Percentiles rank a stretch among this genome's conserved stretches.
These are phyloP conservation scores for Cryphonectria naterciae DNA, from an alignment of 2,329 filamentous ascomycete species.

Conservation along the genomic window DNA sequence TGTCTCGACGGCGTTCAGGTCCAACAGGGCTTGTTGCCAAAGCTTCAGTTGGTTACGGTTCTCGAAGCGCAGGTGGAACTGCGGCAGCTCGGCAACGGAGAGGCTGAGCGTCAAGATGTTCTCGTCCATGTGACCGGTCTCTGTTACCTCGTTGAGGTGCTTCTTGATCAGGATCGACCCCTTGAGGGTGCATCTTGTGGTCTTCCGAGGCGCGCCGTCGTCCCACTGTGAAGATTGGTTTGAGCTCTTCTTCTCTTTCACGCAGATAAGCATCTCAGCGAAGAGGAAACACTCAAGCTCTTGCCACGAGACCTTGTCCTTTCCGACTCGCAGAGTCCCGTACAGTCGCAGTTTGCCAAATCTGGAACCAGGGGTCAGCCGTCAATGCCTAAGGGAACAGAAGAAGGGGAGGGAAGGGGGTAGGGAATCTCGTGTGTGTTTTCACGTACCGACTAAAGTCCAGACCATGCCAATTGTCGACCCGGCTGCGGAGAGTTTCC, in stretches of 20 bases:
- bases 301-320: constrained; percentile 96
- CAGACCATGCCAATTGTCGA: constrained; percentile 97
- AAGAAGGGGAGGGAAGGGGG: background rate
- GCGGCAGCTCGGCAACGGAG: constrained; percentile 88
- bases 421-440: constrained; percentile 50
- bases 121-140: constrained; percentile 73
- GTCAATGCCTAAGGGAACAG: constrained; percentile 12
- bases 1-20: constrained; percentile 74
- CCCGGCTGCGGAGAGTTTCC: constrained; percentile 80
- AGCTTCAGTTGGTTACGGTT: constrained; percentile 82
- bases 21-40: constrained; percentile 86
- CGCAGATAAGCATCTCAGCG: constrained; percentile 98
- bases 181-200: constrained; percentile 84
- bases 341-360: constrained; percentile 93
- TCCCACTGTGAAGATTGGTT: constrained; percentile 64
- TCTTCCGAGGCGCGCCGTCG: constrained; percentile 63
- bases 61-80: constrained; percentile 90
- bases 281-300: constrained; percentile 97
- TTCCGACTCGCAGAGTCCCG: constrained; percentile 88
- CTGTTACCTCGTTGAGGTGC: constrained; percentile 85
- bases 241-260: constrained; percentile 88
- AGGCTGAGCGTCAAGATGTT: constrained; percentile 86
- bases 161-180: constrained; percentile 98
- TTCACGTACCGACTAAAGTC: constrained; percentile 70
- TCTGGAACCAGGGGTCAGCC: constrained; percentile 49